A percentile compares a stretch with the other conserved stretches of the same genome.
Conservation (phyloP, 805 yeast species). For the Tetrapisispora pingtungensis region DNA sequence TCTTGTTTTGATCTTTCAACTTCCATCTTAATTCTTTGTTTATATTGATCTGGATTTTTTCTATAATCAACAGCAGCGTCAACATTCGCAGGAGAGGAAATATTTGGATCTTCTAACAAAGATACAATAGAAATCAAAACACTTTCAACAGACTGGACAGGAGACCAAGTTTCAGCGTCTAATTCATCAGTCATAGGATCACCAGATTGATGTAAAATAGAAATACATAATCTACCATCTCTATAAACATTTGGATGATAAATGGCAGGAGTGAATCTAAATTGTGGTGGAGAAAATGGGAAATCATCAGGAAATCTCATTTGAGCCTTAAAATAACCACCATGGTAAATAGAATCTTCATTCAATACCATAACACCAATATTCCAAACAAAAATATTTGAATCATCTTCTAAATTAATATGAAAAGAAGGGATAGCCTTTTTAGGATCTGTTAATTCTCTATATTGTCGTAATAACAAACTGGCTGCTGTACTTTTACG, state of each 20-base stretch:
- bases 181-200: constrained; percentile 86
- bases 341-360: constrained; percentile 83
- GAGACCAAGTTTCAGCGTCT: constrained; percentile 90
- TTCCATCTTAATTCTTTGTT: constrained; percentile 64
- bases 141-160: constrained; percentile 85
- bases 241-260: constrained; percentile 93
- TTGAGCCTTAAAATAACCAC: constrained; percentile 89
- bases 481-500: constrained; percentile 59
- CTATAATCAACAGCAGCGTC: constrained; percentile 92
- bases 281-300: constrained; percentile 88
- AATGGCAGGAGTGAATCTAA: constrained; percentile 85
- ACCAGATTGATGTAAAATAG: constrained; percentile 85
- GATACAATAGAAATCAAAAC: constrained; percentile 87
- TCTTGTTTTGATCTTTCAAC: constrained; percentile 76
- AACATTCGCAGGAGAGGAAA: constrained; percentile 88
- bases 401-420: constrained; percentile 53
- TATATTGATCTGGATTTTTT: constrained; percentile 67
- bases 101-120: constrained; percentile 86
- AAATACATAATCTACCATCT: constrained; percentile 87
- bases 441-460: constrained; percentile 87
- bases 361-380: constrained; percentile 87
- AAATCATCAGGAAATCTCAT: constrained; percentile 88
- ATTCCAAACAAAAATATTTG: constrained; percentile 58
- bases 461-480: constrained; percentile 81
- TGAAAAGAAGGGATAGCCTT: constrained; percentile 67